These are phyloP conservation scores for Acanthamoeba sp. DNA, from an alignment of 208 protist species.

Conservation along the genomic window DNA sequence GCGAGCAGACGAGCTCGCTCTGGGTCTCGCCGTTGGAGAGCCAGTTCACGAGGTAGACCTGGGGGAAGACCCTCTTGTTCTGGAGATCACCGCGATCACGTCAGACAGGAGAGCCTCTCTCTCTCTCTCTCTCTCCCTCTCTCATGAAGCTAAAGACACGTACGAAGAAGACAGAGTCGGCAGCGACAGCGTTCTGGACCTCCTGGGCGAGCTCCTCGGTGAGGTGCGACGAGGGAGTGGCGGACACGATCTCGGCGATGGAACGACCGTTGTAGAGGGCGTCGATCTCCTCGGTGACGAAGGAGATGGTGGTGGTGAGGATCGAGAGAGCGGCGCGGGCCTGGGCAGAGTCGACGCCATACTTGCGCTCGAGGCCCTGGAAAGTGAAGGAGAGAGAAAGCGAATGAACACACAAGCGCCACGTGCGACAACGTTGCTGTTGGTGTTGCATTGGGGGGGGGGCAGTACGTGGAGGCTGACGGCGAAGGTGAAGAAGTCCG, in stretches of 20 bases:
- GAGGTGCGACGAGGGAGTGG: neutral
- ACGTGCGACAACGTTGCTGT: no score
- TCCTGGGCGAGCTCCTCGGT: neutral
- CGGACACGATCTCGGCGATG: neutral
- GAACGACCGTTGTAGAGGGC: neutral
- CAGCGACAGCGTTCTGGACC: neutral
- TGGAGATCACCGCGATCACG: neutral
- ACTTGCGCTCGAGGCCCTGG: neutral
- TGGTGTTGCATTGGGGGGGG: no score
- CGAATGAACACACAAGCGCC: no score
- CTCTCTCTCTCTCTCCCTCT: no score
- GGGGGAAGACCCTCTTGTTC: neutral
- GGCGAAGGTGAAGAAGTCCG: constrained; percentile 11
- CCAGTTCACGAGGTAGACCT: neutral
- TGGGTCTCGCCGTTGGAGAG: neutral
- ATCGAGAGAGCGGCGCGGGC: neutral
- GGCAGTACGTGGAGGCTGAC: neutral
- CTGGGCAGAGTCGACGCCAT: neutral
- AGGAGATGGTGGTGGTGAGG: constrained; percentile 4
- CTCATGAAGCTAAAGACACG: neutral
- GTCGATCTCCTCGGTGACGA: neutral
- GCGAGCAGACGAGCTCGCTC: neutral
- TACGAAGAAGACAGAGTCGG: neutral
- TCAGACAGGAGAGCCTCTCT: no score
- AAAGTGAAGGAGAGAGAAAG: neutral